phyloP scores from a whole-genome alignment of 495 filamentous ascomycete species.

The Neurospora tetrasperma region DNA sequence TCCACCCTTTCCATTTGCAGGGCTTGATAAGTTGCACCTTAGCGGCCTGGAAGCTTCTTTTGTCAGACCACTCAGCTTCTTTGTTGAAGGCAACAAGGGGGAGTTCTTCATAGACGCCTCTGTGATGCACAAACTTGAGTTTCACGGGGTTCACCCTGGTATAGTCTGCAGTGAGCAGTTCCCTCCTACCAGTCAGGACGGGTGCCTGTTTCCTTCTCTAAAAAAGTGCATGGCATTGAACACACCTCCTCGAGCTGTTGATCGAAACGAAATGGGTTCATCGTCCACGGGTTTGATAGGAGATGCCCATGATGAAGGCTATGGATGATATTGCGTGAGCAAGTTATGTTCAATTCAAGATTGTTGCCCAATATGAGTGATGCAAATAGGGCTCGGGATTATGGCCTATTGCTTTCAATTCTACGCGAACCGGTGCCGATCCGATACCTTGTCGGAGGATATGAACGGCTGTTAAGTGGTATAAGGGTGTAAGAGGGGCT shows the following conservation, averaged over 20 bases:
- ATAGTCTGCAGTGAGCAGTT: not conserved
- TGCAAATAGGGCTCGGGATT: not conserved
- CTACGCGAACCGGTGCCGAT: not conserved
- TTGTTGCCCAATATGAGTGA: not conserved
- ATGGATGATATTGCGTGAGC: constrained; percentile 18
- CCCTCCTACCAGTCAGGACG: not conserved
- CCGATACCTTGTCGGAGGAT: not conserved
- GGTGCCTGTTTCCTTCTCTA: not conserved
- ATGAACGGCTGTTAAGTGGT: not conserved
- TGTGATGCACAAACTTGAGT: constrained; percentile 30
- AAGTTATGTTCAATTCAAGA: constrained; percentile 6
- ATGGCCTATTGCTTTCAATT: not conserved
- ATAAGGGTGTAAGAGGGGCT: not conserved
- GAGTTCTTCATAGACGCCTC: constrained; percentile 54
- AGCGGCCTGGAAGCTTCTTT: constrained; percentile 34
- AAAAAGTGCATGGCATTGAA: not conserved
- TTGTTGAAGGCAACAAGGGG: constrained; percentile 41
- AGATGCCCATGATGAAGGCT: constrained; percentile 6
- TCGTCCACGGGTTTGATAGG: constrained; percentile 5
- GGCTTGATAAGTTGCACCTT: constrained; percentile 20
- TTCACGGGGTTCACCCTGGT: constrained; percentile 14
- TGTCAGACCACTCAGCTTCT: constrained; percentile 34
- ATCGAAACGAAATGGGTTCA: not conserved
- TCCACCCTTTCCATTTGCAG: not conserved
- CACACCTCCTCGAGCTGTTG: not conserved